Percentiles rank a stretch among this genome's conserved stretches.
Conservation (phyloP, 305 asterid species). For the Fraxinus paxiana region DNA sequence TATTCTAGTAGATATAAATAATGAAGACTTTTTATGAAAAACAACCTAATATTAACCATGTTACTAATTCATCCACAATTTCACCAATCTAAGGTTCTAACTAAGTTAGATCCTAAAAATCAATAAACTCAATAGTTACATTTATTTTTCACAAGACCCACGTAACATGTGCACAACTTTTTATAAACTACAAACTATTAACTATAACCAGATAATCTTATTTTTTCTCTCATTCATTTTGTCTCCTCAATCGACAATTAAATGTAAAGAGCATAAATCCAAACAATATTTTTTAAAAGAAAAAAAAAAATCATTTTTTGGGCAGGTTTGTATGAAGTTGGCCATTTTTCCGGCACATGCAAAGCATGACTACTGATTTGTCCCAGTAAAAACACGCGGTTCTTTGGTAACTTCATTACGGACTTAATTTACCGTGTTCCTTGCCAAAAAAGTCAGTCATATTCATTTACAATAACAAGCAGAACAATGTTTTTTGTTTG, state of each 20-base stretch:
- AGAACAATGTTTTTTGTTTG: background rate
- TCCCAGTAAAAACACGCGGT: background rate
- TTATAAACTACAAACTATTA: background rate
- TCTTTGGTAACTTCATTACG: background rate
- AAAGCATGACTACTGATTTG: background rate
- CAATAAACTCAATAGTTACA: background rate
- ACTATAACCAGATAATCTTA: background rate
- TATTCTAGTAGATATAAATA: background rate
- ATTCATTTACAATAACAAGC: background rate
- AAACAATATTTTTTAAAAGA: background rate
- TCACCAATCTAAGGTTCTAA: background rate
- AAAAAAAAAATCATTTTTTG: background rate
- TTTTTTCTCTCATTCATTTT: background rate
- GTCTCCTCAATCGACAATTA: background rate
- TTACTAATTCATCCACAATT: background rate
- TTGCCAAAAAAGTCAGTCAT: background rate
- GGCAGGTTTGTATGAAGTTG: background rate
- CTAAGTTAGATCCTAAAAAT: background rate
- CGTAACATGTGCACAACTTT: background rate
- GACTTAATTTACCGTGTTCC: background rate
- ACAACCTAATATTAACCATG: background rate
- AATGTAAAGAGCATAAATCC: background rate
- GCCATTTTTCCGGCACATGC: background rate
- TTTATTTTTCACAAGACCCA: background rate
- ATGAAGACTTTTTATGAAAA: background rate